Percentiles rank a stretch among this genome's conserved stretches.
These are phyloP conservation scores for Neopestalotiopsis rosae DNA, from an alignment of 2,329 filamentous ascomycete species.

Conservation along the genomic window DNA sequence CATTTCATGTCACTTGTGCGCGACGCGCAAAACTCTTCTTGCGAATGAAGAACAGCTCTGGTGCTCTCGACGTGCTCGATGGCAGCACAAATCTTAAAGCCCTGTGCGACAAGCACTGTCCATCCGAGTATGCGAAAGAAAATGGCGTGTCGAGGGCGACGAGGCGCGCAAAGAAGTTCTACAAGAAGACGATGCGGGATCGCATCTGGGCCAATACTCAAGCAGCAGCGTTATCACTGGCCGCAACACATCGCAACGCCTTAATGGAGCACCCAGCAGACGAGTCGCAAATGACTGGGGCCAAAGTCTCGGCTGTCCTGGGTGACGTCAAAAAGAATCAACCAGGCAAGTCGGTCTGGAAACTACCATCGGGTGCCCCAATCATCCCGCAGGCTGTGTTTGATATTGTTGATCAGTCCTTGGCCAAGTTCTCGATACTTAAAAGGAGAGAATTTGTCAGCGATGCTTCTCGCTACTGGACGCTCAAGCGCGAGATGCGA, in stretches of 20 bases:
- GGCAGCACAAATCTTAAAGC: conserved; percentile 88
- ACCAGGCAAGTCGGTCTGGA: conserved; percentile 77
- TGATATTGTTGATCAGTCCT: conserved; percentile 81
- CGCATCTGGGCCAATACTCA: conserved; percentile 93
- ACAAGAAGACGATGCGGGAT: conserved; percentile 86
- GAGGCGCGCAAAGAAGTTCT: conserved; percentile 84
- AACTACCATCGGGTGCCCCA: conserved; percentile 90
- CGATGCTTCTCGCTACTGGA: conserved; percentile 97
- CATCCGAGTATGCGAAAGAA: conserved; percentile 84
- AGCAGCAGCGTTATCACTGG: conserved; percentile 79
- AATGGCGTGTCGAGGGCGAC: conserved; percentile 83
- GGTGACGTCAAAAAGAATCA: conserved; percentile 79
- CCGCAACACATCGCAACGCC: conserved; percentile 71
- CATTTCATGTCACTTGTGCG: conserved; percentile 97
- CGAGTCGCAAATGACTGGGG: conserved; percentile 83
- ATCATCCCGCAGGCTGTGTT: conserved; percentile 91
- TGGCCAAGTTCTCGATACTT: conserved; percentile 78
- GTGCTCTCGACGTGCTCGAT: conserved; percentile 75
- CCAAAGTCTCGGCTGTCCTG: conserved; percentile 77
- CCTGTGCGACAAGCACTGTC: conserved; percentile 95
- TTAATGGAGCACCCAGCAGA: conserved; percentile 74
- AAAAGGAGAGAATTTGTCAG: conserved; percentile 92
- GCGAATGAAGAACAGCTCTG: conserved; percentile 94
- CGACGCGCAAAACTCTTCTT: conserved; percentile 85
- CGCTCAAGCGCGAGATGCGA: conserved; percentile 90